These are phyloP conservation scores for Boletus subcaerulescens DNA, from an alignment of 768 basidiomycete genomes.

Conservation along the genomic window DNA sequence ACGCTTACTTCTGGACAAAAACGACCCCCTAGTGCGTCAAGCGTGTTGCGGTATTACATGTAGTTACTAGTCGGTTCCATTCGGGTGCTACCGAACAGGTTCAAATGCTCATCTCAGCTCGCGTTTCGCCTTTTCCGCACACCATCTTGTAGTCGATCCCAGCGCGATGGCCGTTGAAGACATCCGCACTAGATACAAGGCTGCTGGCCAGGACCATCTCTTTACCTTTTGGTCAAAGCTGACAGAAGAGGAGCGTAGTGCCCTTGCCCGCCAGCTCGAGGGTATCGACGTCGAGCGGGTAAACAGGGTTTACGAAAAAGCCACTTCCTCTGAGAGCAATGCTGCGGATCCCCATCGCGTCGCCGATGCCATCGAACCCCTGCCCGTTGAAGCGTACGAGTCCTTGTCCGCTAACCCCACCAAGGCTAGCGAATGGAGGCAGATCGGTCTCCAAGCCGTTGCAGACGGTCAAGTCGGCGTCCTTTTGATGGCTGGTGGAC, in stretches of 20 bases:
- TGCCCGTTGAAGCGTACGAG: slow-evolving; percentile 74
- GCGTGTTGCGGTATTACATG: slow-evolving; percentile 7
- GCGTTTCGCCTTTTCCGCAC: neutral
- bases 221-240: slow-evolving; percentile 84
- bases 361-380: slow-evolving; percentile 66
- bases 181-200: slow-evolving; percentile 62
- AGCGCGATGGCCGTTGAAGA: slow-evolving; percentile 51
- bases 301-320: slow-evolving; percentile 81
- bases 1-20: no score
- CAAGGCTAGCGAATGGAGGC: slow-evolving; percentile 72
- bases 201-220: slow-evolving; percentile 86
- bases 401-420: slow-evolving; percentile 51
- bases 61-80: neutral
- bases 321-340: slow-evolving; percentile 62
- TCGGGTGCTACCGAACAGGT: slow-evolving; percentile 21
- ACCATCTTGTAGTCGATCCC: neutral
- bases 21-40: neutral
- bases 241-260: slow-evolving; percentile 54
- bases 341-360: slow-evolving; percentile 38
- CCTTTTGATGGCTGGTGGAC: slow-evolving; percentile 95
- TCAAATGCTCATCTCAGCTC: slow-evolving; percentile 10
- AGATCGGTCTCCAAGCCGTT: slow-evolving; percentile 77
- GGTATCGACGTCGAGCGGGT: slow-evolving; percentile 86
- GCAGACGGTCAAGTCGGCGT: slow-evolving; percentile 86
- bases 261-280: slow-evolving; percentile 70